A percentile compares a stretch with the other conserved stretches of the same genome.
phyloP scores from a whole-genome alignment of 306 rosid species.

The Pueraria montana region DNA sequence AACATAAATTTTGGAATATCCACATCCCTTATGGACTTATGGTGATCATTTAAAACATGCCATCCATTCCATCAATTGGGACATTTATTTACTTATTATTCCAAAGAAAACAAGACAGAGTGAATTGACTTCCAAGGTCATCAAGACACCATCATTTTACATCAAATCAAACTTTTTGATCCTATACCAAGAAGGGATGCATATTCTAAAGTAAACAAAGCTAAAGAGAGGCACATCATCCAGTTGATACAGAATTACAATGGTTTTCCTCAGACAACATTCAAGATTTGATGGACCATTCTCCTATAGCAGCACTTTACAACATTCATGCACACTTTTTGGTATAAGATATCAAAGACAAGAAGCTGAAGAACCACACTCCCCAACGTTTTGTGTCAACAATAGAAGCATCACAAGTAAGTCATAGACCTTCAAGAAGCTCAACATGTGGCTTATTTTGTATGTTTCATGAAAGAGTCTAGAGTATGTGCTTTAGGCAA shows the following conservation, averaged over 20 bases:
- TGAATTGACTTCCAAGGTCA: constrained; percentile 19
- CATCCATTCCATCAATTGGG: constrained; percentile 25
- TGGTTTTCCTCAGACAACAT: constrained; percentile 35
- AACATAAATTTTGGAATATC: constrained; percentile 32
- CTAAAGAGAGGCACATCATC: constrained; percentile 23
- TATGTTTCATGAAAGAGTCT: constrained; percentile 9
- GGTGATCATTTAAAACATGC: constrained; percentile 35
- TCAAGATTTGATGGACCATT: constrained; percentile 34
- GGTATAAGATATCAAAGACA: constrained; percentile 14
- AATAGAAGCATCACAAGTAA: constrained; percentile 38
- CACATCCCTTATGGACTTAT: constrained; percentile 25
- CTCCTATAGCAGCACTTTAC: constrained; percentile 11
- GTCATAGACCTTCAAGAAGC: constrained; percentile 1
- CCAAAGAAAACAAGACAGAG: constrained; percentile 10
- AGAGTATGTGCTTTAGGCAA: background rate
- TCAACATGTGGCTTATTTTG: constrained; percentile 6
- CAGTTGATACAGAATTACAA: constrained; percentile 8
- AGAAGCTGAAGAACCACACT: constrained; percentile 43
- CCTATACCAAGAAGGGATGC: constrained; percentile 37
- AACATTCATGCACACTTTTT: constrained; percentile 1
- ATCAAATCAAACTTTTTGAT: constrained; percentile 32
- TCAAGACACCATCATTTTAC: constrained; percentile 4
- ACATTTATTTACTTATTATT: constrained; percentile 15
- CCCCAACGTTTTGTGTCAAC: background rate
- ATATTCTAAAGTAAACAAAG: constrained; percentile 31